Conservation (phyloP, 306 rosid species). For the Vicia faba region DNA sequence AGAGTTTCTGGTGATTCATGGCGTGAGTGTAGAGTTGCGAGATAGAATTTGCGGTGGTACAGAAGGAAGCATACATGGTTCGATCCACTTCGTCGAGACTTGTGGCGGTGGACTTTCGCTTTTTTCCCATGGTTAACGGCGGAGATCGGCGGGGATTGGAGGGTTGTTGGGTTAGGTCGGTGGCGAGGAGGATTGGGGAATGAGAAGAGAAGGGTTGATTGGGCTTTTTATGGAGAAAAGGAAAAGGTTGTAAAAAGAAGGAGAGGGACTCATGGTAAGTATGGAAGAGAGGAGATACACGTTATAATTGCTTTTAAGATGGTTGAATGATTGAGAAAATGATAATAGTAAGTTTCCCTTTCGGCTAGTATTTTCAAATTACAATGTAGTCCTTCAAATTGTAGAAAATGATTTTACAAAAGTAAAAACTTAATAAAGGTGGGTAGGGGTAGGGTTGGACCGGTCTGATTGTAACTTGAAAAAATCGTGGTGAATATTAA, state of each 20-base stretch:
- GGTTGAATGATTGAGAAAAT: background rate
- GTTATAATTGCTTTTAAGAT: constrained; percentile 23
- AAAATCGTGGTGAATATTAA: no score
- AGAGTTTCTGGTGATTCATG: constrained; percentile 58
- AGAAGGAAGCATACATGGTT: constrained; percentile 53
- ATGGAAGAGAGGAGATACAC: constrained; percentile 34
- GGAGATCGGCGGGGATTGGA: background rate
- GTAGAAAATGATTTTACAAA: no score
- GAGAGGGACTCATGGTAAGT: constrained; percentile 38
- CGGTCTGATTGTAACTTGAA: no score
- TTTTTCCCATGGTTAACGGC: constrained; percentile 47
- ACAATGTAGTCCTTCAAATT: background rate
- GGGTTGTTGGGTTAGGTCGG: background rate
- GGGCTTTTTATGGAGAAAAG: constrained; percentile 9
- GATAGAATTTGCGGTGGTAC: constrained; percentile 55
- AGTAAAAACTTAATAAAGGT: no score
- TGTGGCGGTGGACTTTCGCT: constrained; percentile 54
- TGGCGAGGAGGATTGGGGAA: background rate
- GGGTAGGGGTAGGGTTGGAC: no score
- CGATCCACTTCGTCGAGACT: constrained; percentile 66
- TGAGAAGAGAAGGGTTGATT: background rate
- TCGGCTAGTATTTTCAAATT: background rate
- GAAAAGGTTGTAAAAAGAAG: background rate
- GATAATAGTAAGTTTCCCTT: background rate
- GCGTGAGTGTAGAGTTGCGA: constrained; percentile 59